phyloP scores from a whole-genome alignment of 805 yeast genomes.

The Yarrowia osloensis region DNA sequence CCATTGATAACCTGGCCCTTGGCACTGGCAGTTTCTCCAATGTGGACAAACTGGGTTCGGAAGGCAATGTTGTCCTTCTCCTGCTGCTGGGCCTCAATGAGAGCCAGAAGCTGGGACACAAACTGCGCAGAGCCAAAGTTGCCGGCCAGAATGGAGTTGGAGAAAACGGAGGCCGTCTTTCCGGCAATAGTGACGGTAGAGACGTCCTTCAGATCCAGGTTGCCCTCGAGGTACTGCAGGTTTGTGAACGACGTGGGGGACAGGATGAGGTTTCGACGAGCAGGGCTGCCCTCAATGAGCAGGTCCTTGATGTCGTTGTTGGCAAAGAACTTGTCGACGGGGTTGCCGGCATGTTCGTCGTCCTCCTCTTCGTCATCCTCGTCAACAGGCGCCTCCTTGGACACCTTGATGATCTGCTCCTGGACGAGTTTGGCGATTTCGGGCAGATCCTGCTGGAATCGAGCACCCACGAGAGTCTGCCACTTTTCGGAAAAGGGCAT shows the following conservation, averaged over 20 bases:
- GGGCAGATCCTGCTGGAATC: constrained; percentile 19
- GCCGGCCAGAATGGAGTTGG: constrained; percentile 22
- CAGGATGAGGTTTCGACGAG: constrained; percentile 2
- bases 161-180: not conserved
- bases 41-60: constrained; percentile 11
- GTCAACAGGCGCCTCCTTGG: constrained; percentile 52
- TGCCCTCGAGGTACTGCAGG: constrained; percentile 5
- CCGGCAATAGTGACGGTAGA: not conserved
- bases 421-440: not conserved
- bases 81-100: constrained; percentile 13
- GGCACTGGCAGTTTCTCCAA: constrained; percentile 4
- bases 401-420: constrained; percentile 10
- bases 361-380: constrained; percentile 32
- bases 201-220: not conserved
- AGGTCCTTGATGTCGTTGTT: not conserved
- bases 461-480: constrained; percentile 29
- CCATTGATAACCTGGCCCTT: constrained; percentile 13
- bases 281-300: not conserved
- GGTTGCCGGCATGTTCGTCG: constrained; percentile 8
- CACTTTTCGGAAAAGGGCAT: constrained; percentile 33
- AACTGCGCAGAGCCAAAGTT: constrained; percentile 17
- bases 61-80: not conserved
- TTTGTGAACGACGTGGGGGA: not conserved
- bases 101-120: not conserved
- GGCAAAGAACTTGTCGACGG: constrained; percentile 14